Evolutionary conservation across 2,329 filamentous ascomycete species (phyloP).

Genomic region (Fusarium nurragi): DNA sequence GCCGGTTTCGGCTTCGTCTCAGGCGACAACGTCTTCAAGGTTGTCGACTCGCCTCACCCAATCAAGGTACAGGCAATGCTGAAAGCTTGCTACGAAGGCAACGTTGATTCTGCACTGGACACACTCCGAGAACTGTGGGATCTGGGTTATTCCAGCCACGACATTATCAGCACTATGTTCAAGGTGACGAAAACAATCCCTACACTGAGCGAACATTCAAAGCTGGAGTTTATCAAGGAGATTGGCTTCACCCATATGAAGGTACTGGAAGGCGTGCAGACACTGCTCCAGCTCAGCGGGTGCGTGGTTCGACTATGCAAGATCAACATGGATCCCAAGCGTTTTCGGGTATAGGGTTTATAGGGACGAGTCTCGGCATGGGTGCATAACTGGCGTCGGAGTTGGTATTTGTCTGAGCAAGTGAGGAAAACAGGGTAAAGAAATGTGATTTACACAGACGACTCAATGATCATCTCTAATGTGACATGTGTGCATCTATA

Average conservation of each 20-base stretch:
- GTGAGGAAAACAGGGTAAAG: constrained; percentile 31
- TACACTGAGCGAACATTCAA: constrained; percentile 90
- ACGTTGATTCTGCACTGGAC: constrained; percentile 87
- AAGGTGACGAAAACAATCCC: constrained; percentile 96
- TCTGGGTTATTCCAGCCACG: constrained; percentile 96
- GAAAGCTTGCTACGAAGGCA: constrained; percentile 93
- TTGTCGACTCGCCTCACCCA: constrained; percentile 95
- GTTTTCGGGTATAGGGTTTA: constrained; percentile 64
- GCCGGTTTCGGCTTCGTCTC: constrained; percentile 97
- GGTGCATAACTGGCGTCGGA: constrained; percentile 33
- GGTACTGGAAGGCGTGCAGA: constrained; percentile 97
- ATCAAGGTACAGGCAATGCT: constrained; percentile 99
- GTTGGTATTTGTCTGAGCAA: constrained; percentile 32
- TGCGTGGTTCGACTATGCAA: constrained; percentile 91
- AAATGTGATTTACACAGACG: constrained; percentile 37
- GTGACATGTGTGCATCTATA: constrained; percentile 34
- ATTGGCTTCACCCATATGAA: constrained; percentile 99
- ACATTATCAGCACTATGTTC: constrained; percentile 99
- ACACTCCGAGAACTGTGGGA: constrained; percentile 91
- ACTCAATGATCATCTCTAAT: constrained; percentile 26
- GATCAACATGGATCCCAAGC: constrained; percentile 93
- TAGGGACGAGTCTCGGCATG: constrained; percentile 2
- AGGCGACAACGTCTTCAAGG: constrained; percentile 96
- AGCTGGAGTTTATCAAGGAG: constrained; percentile 97
- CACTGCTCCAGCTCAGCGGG: constrained; percentile 90